Conservation (phyloP, 257 asterid species). For the Scutellaria barbata region DNA sequence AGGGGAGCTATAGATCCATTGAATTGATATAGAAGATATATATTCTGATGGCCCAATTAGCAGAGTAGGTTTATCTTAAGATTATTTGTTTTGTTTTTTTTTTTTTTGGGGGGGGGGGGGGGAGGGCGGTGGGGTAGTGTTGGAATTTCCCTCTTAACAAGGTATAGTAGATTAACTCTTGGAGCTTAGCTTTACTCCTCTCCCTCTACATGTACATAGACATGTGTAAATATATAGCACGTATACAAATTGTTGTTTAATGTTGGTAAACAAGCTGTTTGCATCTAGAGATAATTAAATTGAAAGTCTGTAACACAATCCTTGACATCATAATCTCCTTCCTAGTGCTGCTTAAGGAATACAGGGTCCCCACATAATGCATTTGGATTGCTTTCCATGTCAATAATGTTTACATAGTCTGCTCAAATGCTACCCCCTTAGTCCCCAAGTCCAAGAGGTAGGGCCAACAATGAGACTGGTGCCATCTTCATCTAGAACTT, state of each 20-base stretch:
- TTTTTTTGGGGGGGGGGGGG: not conserved
- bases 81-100: not conserved
- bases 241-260: not conserved
- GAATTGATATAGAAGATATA: not conserved
- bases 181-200: not conserved
- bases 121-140: not conserved
- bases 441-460: not conserved
- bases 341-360: not conserved
- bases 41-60: not conserved
- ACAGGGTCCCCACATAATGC: not conserved
- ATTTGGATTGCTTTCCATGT: not conserved
- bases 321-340: not conserved
- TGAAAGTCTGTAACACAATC: not conserved
- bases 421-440: not conserved
- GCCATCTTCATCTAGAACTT: not conserved
- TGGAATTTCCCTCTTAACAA: not conserved
- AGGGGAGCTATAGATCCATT: constrained; percentile 17
- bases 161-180: not conserved
- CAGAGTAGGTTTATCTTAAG: not conserved
- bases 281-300: not conserved
- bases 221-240: not conserved
- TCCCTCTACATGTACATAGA: not conserved
- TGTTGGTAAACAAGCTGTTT: not conserved
- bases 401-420: not conserved
- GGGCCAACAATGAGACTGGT: not conserved